Percentiles rank a stretch among this genome's conserved stretches.
Conservation (phyloP, 73 alveolate species). For the Urostyla sp. region DNA sequence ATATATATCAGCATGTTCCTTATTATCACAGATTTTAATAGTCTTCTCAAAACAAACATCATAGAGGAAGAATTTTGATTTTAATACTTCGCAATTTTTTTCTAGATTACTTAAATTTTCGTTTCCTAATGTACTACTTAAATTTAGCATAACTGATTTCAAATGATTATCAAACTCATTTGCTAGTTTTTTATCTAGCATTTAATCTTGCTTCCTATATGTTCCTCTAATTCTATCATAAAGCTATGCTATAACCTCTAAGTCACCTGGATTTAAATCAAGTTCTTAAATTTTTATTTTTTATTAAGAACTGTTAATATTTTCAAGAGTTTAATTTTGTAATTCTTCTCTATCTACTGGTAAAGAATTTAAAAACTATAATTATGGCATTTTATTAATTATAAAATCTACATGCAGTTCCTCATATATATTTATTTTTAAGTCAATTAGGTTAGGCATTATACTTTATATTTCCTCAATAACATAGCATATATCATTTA, state of each 20-base stretch:
- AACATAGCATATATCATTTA: constrained; percentile 26
- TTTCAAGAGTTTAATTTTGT: neutral
- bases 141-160: constrained; percentile 51
- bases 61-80: constrained; percentile 17
- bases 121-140: neutral
- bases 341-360: constrained; percentile 61
- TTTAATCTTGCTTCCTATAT: constrained; percentile 5
- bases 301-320: neutral
- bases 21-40: neutral
- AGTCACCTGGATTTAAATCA: constrained; percentile 47
- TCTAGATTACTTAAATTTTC: constrained; percentile 3
- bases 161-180: constrained; percentile 59
- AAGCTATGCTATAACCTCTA: constrained; percentile 61
- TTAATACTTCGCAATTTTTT: constrained; percentile 39
- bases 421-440: constrained; percentile 50
- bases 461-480: constrained; percentile 27
- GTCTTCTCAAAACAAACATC: constrained; percentile 64
- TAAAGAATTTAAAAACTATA: constrained; percentile 54
- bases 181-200: constrained; percentile 66
- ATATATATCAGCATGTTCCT: neutral
- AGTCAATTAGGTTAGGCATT: constrained; percentile 40
- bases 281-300: neutral
- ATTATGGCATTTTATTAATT: constrained; percentile 43
- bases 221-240: constrained; percentile 61
- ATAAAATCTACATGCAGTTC: constrained; percentile 70